phyloP scores from a whole-genome alignment of 2,329 filamentous ascomycete genomes.

The Verticillium nubilum region DNA sequence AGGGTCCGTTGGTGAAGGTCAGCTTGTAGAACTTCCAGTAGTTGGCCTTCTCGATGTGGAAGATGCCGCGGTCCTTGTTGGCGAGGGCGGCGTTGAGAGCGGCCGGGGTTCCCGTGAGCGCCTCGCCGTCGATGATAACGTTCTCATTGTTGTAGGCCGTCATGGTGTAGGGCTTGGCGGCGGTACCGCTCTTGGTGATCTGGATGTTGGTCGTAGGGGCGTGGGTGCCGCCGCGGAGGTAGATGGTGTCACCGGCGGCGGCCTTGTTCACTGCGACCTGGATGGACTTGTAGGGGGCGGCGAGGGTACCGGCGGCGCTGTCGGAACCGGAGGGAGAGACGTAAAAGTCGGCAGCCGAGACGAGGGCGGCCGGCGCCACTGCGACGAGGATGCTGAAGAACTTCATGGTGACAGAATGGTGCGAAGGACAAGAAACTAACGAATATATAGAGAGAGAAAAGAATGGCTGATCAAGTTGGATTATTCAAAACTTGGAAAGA shows the following conservation, averaged over 20 bases:
- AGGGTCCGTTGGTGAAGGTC: slow-evolving; percentile 28
- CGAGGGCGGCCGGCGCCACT: not conserved
- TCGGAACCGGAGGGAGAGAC: slow-evolving; percentile 38
- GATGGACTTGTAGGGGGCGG: slow-evolving; percentile 37
- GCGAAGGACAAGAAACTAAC: not conserved
- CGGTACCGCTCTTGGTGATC: slow-evolving; percentile 36
- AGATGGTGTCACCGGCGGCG: slow-evolving; percentile 34
- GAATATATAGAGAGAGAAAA: not conserved
- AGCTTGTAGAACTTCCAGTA: slow-evolving; percentile 41
- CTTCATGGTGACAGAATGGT: not conserved
- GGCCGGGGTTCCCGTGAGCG: slow-evolving; percentile 31
- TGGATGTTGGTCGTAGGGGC: slow-evolving; percentile 39
- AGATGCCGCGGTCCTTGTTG: slow-evolving; percentile 35
- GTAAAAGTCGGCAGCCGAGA: slow-evolving; percentile 30
- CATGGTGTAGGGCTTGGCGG: slow-evolving; percentile 32
- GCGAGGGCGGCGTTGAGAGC: slow-evolving; percentile 30
- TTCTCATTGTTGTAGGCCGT: slow-evolving; percentile 35
- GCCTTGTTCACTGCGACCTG: slow-evolving; percentile 39
- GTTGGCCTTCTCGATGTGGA: slow-evolving; percentile 36
- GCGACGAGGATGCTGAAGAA: not conserved
- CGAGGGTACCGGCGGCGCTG: slow-evolving; percentile 28
- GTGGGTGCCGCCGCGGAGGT: slow-evolving; percentile 30
- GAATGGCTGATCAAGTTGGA: not conserved
- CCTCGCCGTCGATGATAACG: slow-evolving; percentile 40
- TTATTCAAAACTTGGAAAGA: not conserved